Evolutionary conservation across 108 stramenopile species (phyloP), one percentile per base, ranked within the genome.

Genomic region (Pinguiococcus pyrenoidosus): DNA sequence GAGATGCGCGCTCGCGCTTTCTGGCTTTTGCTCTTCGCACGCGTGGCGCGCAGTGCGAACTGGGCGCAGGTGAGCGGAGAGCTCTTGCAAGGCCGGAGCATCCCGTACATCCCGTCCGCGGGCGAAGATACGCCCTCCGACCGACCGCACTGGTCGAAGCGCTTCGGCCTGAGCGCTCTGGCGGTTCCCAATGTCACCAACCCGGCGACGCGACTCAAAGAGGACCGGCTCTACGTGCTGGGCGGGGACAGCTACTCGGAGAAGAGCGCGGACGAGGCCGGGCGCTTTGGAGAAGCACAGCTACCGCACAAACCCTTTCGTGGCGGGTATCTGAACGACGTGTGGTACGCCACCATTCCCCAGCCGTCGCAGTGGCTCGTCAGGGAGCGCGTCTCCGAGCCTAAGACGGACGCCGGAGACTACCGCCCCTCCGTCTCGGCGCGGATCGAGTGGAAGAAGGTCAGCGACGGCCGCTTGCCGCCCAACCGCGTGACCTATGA

Each of bases 281-380:
- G 39, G 17, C 22, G 24, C 12, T 25, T 27, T 27, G 62, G 49
- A n/a, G n/a, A n/a, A n/a, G n/a, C n/a, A n/a, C n/a, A n/a, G 6
- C 22, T 26, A 37, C 4, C 37, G 6, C 12, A 51, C 37, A 6
- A 9, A 6, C 4, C 4, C 5, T 51, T 32, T 32, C 29, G 23
- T 1, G 61, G 56, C 27, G 49, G 56, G 4, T 80, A 64, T 54
- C 50, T 76, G 9, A 77, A 80, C 58, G 82, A 83, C 56, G 71
- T 79, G 0, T 83, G 82, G 82, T 41, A 66, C 26, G 50, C 80
- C 9, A n/a, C n/a, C n/a, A n/a, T n/a, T 5, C 28, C 18, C 35
- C 35, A 7, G 37, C 50, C n/a, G 50, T 37, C 6, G 34, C 35
- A 36, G 8, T n/a, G 13, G 34, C 37, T 32, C 16, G 17, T 8